These are phyloP conservation scores for Eucalyptus pauciflora DNA, from an alignment of 345 rosid species.

Conservation along the genomic window DNA sequence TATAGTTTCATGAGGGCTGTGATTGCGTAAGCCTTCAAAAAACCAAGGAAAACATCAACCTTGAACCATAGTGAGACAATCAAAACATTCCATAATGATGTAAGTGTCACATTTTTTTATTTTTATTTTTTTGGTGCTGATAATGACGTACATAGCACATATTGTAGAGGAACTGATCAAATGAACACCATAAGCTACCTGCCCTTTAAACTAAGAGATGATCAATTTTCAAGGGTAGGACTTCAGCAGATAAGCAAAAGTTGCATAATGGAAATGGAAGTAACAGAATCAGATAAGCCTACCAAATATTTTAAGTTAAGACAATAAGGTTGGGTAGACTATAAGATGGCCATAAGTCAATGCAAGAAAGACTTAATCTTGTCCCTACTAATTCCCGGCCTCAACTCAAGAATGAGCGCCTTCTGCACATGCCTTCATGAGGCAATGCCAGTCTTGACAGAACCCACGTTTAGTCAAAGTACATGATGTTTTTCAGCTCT, in stretches of 20 bases:
- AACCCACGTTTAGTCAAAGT: neutral
- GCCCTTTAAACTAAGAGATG: neutral
- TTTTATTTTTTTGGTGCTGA: neutral
- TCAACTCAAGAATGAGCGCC: neutral
- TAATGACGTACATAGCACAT: neutral
- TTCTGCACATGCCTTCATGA: neutral
- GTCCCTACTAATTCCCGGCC: neutral
- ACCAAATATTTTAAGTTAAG: neutral
- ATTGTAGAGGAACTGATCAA: neutral
- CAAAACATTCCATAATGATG: neutral
- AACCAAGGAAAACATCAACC: slow-evolving; percentile 2
- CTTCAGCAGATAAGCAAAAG: neutral
- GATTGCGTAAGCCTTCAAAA: slow-evolving; percentile 77
- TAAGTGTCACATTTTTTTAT: neutral
- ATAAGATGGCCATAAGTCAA: neutral
- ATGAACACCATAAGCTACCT: neutral
- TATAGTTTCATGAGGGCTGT: slow-evolving; percentile 88
- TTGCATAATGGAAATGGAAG: neutral
- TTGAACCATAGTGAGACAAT: neutral
- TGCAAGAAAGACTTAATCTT: neutral
- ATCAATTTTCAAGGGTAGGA: neutral
- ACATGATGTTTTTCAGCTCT: neutral
- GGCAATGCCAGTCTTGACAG: neutral
- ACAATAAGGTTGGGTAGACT: neutral
- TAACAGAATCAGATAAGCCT: neutral